phyloP scores from a whole-genome alignment of 306 rosid species.

The Gillenia trifoliata region DNA sequence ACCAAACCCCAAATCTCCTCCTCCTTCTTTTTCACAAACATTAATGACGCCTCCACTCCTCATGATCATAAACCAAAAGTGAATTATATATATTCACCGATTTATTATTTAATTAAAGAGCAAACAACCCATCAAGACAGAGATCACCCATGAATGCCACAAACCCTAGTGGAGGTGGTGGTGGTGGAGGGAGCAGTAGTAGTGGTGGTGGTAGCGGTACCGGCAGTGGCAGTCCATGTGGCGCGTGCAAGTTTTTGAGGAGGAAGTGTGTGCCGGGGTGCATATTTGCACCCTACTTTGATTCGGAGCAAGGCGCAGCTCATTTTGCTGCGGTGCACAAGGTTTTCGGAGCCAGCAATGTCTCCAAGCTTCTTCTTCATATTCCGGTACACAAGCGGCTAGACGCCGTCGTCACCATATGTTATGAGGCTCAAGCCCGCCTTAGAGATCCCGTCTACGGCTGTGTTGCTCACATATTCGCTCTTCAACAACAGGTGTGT shows the following conservation, averaged over 20 bases:
- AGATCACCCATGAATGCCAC: slow-evolving; percentile 45
- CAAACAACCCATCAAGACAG: not conserved
- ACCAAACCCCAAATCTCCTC: slow-evolving; percentile 43
- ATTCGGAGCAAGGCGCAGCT: slow-evolving; percentile 82
- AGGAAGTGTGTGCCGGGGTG: slow-evolving; percentile 79
- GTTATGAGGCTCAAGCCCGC: slow-evolving; percentile 88
- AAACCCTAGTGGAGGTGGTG: slow-evolving; percentile 34
- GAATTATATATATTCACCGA: not conserved
- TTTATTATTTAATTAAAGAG: not conserved
- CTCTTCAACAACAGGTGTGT: slow-evolving; percentile 91
- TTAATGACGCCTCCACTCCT: slow-evolving; percentile 4
- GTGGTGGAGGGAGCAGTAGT: slow-evolving; percentile 12
- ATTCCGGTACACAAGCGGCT: slow-evolving; percentile 73
- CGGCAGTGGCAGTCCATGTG: slow-evolving; percentile 65
- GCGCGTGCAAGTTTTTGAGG: slow-evolving; percentile 86
- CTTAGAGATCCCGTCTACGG: slow-evolving; percentile 88
- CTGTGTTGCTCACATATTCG: slow-evolving; percentile 84
- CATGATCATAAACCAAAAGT: not conserved
- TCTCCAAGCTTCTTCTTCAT: slow-evolving; percentile 68
- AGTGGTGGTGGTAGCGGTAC: slow-evolving; percentile 1
- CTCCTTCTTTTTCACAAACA: not conserved
- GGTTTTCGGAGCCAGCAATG: slow-evolving; percentile 96
- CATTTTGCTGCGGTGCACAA: slow-evolving; percentile 94
- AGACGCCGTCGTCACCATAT: slow-evolving; percentile 84
- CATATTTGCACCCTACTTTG: slow-evolving; percentile 89